phyloP scores from a whole-genome alignment of 1,284 basidiomycete genomes.

The Boletus mariae region DNA sequence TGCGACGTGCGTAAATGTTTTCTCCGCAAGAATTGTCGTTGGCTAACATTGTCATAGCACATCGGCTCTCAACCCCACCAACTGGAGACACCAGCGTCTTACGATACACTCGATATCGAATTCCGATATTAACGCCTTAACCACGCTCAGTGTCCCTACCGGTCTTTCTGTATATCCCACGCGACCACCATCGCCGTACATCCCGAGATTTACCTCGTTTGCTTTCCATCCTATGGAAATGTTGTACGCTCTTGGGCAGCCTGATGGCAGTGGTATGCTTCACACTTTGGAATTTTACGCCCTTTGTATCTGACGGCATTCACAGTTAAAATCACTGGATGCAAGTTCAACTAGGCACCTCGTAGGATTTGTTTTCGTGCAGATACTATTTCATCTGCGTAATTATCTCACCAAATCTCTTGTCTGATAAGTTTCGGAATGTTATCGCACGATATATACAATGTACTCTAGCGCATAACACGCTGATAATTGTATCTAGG shows the following conservation, averaged over 20 bases:
- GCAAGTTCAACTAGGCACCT: slow-evolving; percentile 34
- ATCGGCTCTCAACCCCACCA: slow-evolving; percentile 54
- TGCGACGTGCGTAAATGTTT: slow-evolving; percentile 64
- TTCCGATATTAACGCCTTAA: slow-evolving; percentile 35
- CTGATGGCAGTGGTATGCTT: slow-evolving; percentile 66
- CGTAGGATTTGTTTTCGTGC: not conserved
- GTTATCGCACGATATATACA: slow-evolving; percentile 12
- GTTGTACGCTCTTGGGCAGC: slow-evolving; percentile 69
- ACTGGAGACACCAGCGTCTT: slow-evolving; percentile 63
- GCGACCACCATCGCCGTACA: slow-evolving; percentile 55
- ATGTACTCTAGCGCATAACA: slow-evolving; percentile 18
- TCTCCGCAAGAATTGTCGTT: not conserved
- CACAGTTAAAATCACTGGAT: slow-evolving; percentile 45
- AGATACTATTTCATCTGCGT: not conserved
- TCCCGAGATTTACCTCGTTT: slow-evolving; percentile 60
- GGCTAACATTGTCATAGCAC: slow-evolving; percentile 41
- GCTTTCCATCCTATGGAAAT: slow-evolving; percentile 79
- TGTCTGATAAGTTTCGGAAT: not conserved
- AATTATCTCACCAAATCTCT: slow-evolving; percentile 13
- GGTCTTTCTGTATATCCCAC: slow-evolving; percentile 51
- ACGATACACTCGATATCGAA: slow-evolving; percentile 54
- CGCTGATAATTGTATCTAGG: not conserved
- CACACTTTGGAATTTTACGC: not conserved
- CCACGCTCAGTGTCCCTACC: slow-evolving; percentile 50
- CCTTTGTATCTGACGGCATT: slow-evolving; percentile 7